A percentile compares a stretch with the other conserved stretches of the same genome.
phyloP scores from a whole-genome alignment of 2,329 filamentous ascomycete species.

The Fusarium pseudoanthophilum region DNA sequence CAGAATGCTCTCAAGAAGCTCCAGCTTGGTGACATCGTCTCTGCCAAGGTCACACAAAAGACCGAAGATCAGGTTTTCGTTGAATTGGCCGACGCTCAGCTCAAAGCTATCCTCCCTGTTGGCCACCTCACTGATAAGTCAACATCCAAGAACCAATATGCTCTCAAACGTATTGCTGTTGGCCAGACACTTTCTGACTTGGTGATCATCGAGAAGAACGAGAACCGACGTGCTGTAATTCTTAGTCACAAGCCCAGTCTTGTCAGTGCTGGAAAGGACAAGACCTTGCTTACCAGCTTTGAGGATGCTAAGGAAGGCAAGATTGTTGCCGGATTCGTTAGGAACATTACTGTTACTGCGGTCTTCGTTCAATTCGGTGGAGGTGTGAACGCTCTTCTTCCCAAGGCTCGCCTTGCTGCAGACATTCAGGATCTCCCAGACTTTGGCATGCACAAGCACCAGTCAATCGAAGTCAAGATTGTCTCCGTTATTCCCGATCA shows the following conservation, averaged over 20 bases:
- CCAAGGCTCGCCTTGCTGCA: constrained; percentile 80
- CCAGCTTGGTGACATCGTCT: constrained; percentile 77
- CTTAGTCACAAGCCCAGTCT: constrained; percentile 87
- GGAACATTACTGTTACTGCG: constrained; percentile 82
- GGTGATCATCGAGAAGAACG: constrained; percentile 87
- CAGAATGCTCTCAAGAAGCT: constrained; percentile 81
- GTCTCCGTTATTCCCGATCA: constrained; percentile 76
- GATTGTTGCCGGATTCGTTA: constrained; percentile 80
- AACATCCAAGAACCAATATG: constrained; percentile 77
- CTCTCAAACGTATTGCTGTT: constrained; percentile 83
- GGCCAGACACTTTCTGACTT: constrained; percentile 85
- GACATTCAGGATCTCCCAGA: constrained; percentile 74
- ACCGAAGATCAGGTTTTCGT: constrained; percentile 80
- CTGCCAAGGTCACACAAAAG: constrained; percentile 84
- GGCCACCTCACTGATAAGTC: constrained; percentile 89
- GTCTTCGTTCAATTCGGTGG: constrained; percentile 91
- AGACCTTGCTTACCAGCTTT: constrained; percentile 76
- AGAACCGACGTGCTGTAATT: constrained; percentile 77
- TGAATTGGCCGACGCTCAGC: constrained; percentile 76
- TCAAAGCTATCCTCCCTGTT: constrained; percentile 81
- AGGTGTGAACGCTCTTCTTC: constrained; percentile 79
- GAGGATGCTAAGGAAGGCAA: constrained; percentile 77
- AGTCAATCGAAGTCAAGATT: constrained; percentile 79
- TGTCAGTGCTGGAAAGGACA: constrained; percentile 77
- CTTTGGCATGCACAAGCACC: constrained; percentile 82